These are phyloP conservation scores for Hemisphaericaspora xylanilytica DNA, from an alignment of 1,139 yeast genomes.

Conservation along the genomic window DNA sequence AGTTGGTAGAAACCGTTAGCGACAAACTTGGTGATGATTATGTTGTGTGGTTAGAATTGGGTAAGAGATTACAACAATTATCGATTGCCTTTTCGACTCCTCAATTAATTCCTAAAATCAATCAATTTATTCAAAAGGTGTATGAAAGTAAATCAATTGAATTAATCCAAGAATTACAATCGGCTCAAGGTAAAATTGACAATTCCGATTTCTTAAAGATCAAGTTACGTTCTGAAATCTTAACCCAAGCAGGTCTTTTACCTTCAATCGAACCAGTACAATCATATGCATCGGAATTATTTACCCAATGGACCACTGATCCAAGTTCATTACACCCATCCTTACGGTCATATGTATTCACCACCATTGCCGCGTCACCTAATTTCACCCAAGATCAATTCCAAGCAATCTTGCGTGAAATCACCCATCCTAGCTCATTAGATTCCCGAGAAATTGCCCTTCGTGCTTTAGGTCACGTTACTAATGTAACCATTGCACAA, in stretches of 20 bases:
- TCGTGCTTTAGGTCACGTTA: constrained; percentile 57
- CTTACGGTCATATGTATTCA: constrained; percentile 51
- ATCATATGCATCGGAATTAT: constrained; percentile 42
- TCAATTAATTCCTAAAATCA: constrained; percentile 37
- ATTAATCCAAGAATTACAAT: constrained; percentile 31
- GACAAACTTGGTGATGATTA: constrained; percentile 48
- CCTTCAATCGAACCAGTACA: constrained; percentile 49
- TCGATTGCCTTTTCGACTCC: constrained; percentile 49
- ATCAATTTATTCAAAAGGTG: constrained; percentile 39
- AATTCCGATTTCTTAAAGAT: constrained; percentile 43
- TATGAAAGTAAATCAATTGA: constrained; percentile 40
- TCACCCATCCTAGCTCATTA: constrained; percentile 54
- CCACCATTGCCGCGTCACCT: constrained; percentile 46
- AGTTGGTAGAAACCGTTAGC: constrained; percentile 40
- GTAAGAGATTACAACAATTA: constrained; percentile 43
- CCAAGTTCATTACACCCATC: constrained; percentile 37
- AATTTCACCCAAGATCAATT: constrained; percentile 42
- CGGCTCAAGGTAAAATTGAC: constrained; percentile 20
- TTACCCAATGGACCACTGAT: constrained; percentile 39
- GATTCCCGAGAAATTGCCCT: constrained; percentile 70
- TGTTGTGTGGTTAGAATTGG: constrained; percentile 66
- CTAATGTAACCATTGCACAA: constrained; percentile 33
- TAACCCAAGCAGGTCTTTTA: constrained; percentile 51
- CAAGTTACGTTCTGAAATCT: constrained; percentile 51
- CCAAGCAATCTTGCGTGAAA: constrained; percentile 48